phyloP scores from a whole-genome alignment of 805 yeast species.

The Candida rishiriensis region DNA sequence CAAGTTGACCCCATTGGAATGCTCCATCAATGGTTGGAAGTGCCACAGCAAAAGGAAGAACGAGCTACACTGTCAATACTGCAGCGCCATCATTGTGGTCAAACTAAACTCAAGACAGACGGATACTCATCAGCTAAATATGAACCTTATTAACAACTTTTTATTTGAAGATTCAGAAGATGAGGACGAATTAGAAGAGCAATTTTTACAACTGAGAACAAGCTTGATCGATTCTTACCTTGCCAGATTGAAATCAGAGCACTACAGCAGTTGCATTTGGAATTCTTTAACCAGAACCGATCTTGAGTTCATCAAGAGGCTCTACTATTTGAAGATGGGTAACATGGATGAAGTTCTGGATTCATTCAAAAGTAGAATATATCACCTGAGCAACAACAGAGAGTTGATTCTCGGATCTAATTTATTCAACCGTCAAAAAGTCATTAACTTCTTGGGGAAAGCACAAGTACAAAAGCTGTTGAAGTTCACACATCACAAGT shows the following conservation, averaged over 20 bases:
- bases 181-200: conserved; percentile 19
- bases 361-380: conserved; percentile 14
- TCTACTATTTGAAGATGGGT: conserved; percentile 22
- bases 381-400: conserved; percentile 10
- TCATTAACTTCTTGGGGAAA: conserved; percentile 1
- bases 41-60: conserved; percentile 34
- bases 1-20: conserved; percentile 40
- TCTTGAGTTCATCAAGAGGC: conserved; percentile 15
- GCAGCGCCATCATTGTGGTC: conserved; percentile 29
- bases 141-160: conserved; percentile 8
- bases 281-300: conserved; percentile 10
- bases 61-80: conserved; percentile 30
- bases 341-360: conserved; percentile 23
- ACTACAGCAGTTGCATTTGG: conserved; percentile 27
- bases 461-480: conserved; percentile 7
- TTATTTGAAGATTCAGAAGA: conserved; percentile 17
- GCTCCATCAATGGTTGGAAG: conserved; percentile 52
- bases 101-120: conserved; percentile 19
- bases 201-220: conserved; percentile 10
- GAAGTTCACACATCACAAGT: conserved; percentile 6
- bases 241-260: conserved; percentile 22
- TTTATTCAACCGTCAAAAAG: conserved; percentile 13
- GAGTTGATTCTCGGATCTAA: conserved; percentile 8
- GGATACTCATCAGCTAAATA: conserved; percentile 6
- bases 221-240: conserved; percentile 25